Evolutionary conservation across 176 grass and related monocot species (phyloP), one percentile per base, ranked within the genome.

Genomic region (Oryza coarctata): DNA sequence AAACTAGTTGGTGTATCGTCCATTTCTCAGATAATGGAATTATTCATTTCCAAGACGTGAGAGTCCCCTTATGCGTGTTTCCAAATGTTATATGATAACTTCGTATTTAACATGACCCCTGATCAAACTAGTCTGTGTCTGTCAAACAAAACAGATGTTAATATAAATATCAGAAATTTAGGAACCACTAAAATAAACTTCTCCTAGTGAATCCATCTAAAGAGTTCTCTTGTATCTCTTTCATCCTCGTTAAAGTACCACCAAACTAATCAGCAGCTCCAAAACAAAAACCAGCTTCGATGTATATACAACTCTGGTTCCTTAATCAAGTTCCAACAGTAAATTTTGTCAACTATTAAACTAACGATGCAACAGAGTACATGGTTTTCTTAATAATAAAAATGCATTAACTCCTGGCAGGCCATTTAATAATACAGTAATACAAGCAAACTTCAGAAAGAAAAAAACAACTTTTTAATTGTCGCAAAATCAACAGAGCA

Each of bases 1-100:
- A 81, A 91, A 87, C 87, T 90, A 79, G 88, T 80, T 80, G 81
- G 74, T 39, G 71, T 94, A 32, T 92, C 88, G 61, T 99, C 90
- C 96, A 95, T 95, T 88, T 84, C 29, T 75, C 67, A 85, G 76
- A 87, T 18, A 74, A 62, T 76, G 52, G 49, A 63, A 44, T 58
- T 80, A 71, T 29, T 87, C 57, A 83, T 81, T 77, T 65, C 41
- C 17, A 88, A 70, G n/a, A 22, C 77, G 77, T 73, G 5, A 4
- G 43, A 23, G 61, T 66, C 81, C 66, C 31, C 38, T 81, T 88
- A 78, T 80, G 85, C 75, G 72, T 83, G 87, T 47, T 80, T 60
- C 45, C 11, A 61, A 44, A 47, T 77, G 15, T 14, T n/a, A 45
- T 45, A 84, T 17, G 38, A 61, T 45, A 62, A 29, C 14, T 77